phyloP scores from a whole-genome alignment of 1,139 yeast genomes.

The Kodamaea sp. region DNA sequence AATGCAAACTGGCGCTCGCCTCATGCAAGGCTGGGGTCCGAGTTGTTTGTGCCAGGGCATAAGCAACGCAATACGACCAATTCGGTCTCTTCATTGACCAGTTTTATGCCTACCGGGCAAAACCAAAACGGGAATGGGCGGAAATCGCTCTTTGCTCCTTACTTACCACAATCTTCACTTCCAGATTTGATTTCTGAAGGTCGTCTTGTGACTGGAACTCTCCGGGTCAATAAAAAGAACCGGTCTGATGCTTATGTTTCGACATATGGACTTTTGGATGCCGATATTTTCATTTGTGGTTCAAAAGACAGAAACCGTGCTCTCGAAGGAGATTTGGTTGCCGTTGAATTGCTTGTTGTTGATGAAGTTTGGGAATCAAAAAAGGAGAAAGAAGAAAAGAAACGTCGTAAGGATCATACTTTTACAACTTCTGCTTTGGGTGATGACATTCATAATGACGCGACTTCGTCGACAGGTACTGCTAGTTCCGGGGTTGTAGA shows the following conservation, averaged over 20 bases:
- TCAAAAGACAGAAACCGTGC: conserved; percentile 99
- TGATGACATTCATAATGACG: conserved; percentile 70
- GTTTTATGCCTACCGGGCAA: conserved; percentile 24
- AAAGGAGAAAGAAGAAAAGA: conserved; percentile 95
- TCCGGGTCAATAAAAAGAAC: conserved; percentile 92
- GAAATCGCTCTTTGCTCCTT: conserved; percentile 92
- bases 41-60: conserved; percentile 19
- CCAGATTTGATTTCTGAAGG: conserved; percentile 91
- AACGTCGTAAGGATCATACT: conserved; percentile 77
- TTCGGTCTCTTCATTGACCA: conserved; percentile 58
- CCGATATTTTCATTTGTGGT: conserved; percentile 96
- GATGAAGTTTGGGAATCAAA: conserved; percentile 98
- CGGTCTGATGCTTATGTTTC: conserved; percentile 97
- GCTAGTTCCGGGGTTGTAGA: conserved; percentile 17
- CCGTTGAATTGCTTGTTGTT: conserved; percentile 87
- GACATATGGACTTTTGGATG: conserved; percentile 91
- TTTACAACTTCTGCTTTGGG: conserved; percentile 37
- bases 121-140: conserved; percentile 45
- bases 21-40: conserved; percentile 41
- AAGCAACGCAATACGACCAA: conserved; percentile 53
- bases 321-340: conserved; percentile 92
- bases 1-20: conserved; percentile 51
- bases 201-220: conserved; percentile 82
- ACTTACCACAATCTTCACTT: conserved; percentile 86
- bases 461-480: conserved; percentile 46